Evolutionary conservation across 768 basidiomycete species (phyloP).

Genomic region (Leccinellum rugosiceps): DNA sequence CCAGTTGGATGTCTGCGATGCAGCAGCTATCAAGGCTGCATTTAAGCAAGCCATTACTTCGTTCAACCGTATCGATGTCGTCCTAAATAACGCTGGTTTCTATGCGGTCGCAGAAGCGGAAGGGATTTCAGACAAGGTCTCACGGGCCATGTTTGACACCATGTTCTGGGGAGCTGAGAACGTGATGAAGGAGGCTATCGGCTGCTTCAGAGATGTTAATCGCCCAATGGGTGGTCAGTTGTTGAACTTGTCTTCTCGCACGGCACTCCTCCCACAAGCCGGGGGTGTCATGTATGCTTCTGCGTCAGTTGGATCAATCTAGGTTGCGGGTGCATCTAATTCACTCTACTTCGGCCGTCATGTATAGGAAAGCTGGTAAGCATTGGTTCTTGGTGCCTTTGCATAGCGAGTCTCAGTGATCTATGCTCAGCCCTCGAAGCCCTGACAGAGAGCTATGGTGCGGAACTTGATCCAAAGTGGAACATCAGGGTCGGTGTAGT

Average conservation of each 20-base stretch:
- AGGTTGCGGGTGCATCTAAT: neutral
- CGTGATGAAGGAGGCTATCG: slow-evolving; percentile 33
- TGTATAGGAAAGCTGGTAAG: slow-evolving; percentile 20
- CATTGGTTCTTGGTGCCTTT: neutral
- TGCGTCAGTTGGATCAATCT: slow-evolving; percentile 18
- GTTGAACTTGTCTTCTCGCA: slow-evolving; percentile 33
- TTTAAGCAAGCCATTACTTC: slow-evolving; percentile 33
- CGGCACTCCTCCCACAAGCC: slow-evolving; percentile 22
- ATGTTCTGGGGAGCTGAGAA: slow-evolving; percentile 33
- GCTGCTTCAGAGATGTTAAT: slow-evolving; percentile 37
- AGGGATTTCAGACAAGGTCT: slow-evolving; percentile 75
- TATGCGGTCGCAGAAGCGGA: slow-evolving; percentile 57
- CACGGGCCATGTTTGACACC: slow-evolving; percentile 54
- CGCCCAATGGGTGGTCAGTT: slow-evolving; percentile 33
- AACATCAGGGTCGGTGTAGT: slow-evolving; percentile 31
- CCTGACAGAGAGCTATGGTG: slow-evolving; percentile 28
- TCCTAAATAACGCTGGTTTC: slow-evolving; percentile 43
- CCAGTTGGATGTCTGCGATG: slow-evolving; percentile 39
- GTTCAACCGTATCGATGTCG: slow-evolving; percentile 44
- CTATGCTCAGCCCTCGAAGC: slow-evolving; percentile 31
- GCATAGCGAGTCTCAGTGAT: neutral
- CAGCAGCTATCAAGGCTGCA: slow-evolving; percentile 31
- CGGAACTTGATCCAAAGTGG: slow-evolving; percentile 35
- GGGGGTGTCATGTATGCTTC: slow-evolving; percentile 25
- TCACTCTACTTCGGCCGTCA: neutral